Evolutionary conservation across 495 filamentous ascomycete genomes (phyloP), one percentile per base, ranked within the genome.

Genomic region (Aspergillus saccharolyticus): DNA sequence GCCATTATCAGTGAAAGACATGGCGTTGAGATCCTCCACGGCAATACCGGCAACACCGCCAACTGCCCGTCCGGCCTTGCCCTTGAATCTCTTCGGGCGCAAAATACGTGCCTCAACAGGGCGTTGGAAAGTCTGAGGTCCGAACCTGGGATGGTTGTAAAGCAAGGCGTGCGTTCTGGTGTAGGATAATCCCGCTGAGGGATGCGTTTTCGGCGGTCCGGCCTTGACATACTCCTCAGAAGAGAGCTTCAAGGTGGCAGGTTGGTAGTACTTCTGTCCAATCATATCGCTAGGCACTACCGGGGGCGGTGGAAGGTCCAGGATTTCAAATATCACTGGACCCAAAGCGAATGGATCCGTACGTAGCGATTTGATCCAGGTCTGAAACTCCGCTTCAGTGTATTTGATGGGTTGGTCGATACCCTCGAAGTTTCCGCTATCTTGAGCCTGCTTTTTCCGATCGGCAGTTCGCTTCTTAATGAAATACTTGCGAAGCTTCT

Each of bases 111-210:
- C 88, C 65, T 83, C 71, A 3, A 94, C 78, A 0, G 89, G 82
- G 9, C 83, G 62, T 56, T 81, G 79, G 39, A 74, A 62, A 15
- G 74, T 72, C 65, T 90, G 88, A 8, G 91, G 92, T 3, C 94
- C 94, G 63, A 86, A 84, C n/a, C 83, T 56, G 0, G 94, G 87
- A 66, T 97, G 91, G 68, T 96, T 95, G 51, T 83, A 77, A 44
- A 89, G 68, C 65, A 85, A 79, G 20, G 85, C 78, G 33, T 80
- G 70, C 16, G 89, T 87, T 54, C 91, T 85, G 25, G 87, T 77
- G 73, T 97, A 97, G 42, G 89, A 88, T 17, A 97, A 74, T 58
- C 94, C 94, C 2, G 86, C 95, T 1, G 91, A 94, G 1, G 95
- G 94, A 71, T 99, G 94, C 9, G 93, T 97, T 53, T 80, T 80